A percentile compares a stretch with the other conserved stretches of the same genome.
phyloP scores from a whole-genome alignment of 345 rosid species.

The Hevea brasiliensis region DNA sequence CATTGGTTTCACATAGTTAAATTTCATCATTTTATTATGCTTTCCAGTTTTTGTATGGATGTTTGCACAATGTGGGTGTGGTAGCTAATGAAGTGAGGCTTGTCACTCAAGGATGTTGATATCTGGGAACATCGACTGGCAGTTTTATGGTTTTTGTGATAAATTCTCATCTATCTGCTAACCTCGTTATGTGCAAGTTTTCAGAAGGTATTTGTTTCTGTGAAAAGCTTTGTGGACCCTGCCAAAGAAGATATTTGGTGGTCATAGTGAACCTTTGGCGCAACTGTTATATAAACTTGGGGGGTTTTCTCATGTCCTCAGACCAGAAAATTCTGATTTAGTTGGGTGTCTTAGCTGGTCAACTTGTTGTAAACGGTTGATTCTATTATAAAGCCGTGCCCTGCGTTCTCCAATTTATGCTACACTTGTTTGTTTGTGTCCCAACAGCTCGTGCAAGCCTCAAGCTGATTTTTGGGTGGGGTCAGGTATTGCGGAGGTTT shows the following conservation, averaged over 20 bases:
- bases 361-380: background rate
- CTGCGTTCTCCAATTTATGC: no score
- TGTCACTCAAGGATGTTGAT: background rate
- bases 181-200: conserved; percentile 23
- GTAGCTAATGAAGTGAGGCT: background rate
- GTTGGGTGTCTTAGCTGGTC: background rate
- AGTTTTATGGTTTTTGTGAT: background rate
- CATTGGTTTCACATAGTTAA: background rate
- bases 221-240: conserved; percentile 28
- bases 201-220: conserved; percentile 15
- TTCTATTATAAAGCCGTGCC: no score
- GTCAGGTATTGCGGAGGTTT: no score
- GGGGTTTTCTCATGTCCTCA: background rate
- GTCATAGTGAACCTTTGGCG: conserved; percentile 5
- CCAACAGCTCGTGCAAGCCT: no score
- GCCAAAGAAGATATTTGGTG: conserved; percentile 26
- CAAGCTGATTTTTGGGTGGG: no score
- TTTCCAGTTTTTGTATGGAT: no score
- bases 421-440: no score
- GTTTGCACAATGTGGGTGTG: background rate
- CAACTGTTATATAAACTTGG: conserved; percentile 1
- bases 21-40: background rate
- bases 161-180: conserved; percentile 18
- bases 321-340: background rate
- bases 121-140: background rate